Evolutionary conservation across 371 early-diverging fungal genomes (phyloP), one percentile per base, ranked within the genome.

Genomic region (Quaeritorhiza haematococci): DNA sequence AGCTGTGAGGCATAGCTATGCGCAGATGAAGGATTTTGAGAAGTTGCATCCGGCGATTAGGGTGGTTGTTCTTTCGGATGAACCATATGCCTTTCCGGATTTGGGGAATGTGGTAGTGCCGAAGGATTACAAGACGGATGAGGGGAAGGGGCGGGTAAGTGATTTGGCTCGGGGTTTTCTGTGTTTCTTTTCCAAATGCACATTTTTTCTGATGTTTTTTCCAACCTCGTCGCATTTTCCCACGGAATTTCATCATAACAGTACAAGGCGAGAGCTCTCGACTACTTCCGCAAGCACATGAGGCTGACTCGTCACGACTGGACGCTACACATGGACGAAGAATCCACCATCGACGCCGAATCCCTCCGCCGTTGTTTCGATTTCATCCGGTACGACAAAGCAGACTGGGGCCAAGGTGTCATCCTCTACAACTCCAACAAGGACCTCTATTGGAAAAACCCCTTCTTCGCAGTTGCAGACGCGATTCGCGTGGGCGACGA

Each of bases 181-280:
- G n/a, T n/a, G n/a, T n/a, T n/a, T n/a, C n/a, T n/a, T n/a, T n/a
- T n/a, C n/a, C n/a, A n/a, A n/a, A n/a, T n/a, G n/a, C n/a, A n/a
- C n/a, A n/a, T n/a, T n/a, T n/a, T n/a, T n/a, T n/a, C n/a, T n/a
- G n/a, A n/a, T n/a, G n/a, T n/a, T n/a, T n/a, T n/a, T n/a, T n/a
- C n/a, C n/a, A n/a, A n/a, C n/a, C n/a, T n/a, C n/a, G n/a, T n/a
- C n/a, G n/a, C n/a, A n/a, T n/a, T n/a, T n/a, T n/a, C n/a, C n/a
- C n/a, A n/a, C n/a, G n/a, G n/a, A n/a, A n/a, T n/a, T n/a, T n/a
- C n/a, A n/a, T n/a, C n/a, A n/a, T n/a, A n/a, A 26, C 48, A 49
- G 48, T 62, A 62, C 62, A 62, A 62, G 53, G 62, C 62, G 7
- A 48, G 62, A 3, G 62, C 62, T 17, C 48, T 62, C 21, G 62